Evolutionary conservation across 1,284 basidiomycete genomes (phyloP), one percentile per base, ranked within the genome.

Genomic region (Pyrrhoderma lamaoense): DNA sequence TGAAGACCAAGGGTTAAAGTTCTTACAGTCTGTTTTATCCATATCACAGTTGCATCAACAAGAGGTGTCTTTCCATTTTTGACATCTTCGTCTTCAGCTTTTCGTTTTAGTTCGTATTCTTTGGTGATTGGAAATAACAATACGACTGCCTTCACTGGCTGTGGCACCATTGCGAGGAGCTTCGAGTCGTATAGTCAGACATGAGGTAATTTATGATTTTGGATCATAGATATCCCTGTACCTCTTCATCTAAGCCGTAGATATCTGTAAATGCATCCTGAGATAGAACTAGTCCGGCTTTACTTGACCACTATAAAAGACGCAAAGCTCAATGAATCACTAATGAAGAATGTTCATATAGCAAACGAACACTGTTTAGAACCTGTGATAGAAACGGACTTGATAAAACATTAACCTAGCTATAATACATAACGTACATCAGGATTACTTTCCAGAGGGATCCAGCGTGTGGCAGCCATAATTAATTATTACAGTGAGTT

Each of bases 231-330:
- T 23, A 22, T n/a, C 22, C 22, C 7, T 8, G n/a, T 50, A 84
- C 84, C 60, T 85, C 87, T 0, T 74, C 66, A 57, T 94, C 92
- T 27, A 94, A 70, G 2, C 88, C 89, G 61, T 82, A 94, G 35
- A 93, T 74, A 64, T 95, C 92, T 54, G 77, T 73, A 62, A 94
- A 94, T 37, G 76, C 69, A 7, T 79, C 75, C 19, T 75, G 69
- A 3, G 73, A 65, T 40, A 67, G 65, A 0, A 82, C 71, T 2
- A 94, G 72, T 2, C 92, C 92, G 2, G 86, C 81, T 45, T 80
- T 77, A 35, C 72, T 66, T 0, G 89, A 76, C 91, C 91, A 94
- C 85, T 92, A 48, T 8, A 59, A n/a, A 4, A 13, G 35, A 19
- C 43, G 27, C 18, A 54, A 23, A 47, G 18, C 55, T 31, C 11